A percentile compares a stretch with the other conserved stretches of the same genome.
These are phyloP conservation scores for Trichoderma endophyticum DNA, from an alignment of 2,329 filamentous ascomycete species.

Conservation along the genomic window DNA sequence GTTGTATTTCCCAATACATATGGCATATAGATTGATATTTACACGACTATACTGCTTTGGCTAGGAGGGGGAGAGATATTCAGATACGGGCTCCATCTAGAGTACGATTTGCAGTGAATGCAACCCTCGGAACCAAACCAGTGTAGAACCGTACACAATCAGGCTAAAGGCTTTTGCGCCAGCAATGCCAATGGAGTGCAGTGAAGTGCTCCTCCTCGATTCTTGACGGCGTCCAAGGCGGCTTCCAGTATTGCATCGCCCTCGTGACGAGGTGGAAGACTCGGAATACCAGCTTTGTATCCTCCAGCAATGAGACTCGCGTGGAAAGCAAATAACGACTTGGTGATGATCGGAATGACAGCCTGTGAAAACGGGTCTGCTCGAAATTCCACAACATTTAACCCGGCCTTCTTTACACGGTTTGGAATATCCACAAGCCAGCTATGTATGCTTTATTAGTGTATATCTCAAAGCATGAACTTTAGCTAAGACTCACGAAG, in stretches of 20 bases:
- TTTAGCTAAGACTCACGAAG: background rate
- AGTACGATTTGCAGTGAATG: background rate
- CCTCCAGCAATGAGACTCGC: background rate
- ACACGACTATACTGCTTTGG: background rate
- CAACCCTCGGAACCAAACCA: background rate
- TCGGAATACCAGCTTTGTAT: background rate
- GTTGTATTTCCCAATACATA: background rate
- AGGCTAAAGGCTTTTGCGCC: background rate
- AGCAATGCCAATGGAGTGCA: background rate
- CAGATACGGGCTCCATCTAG: background rate
- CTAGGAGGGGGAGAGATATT: background rate
- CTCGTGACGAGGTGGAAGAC: background rate
- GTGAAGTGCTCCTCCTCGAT: background rate
- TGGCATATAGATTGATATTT: background rate
- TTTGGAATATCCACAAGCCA: background rate
- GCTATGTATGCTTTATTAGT: background rate
- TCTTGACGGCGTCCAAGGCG: background rate
- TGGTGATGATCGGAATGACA: background rate
- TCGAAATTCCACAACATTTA: background rate
- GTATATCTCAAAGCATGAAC: background rate
- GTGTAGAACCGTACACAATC: background rate
- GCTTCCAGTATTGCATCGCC: background rate
- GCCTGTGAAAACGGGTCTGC: background rate
- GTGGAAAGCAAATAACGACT: background rate
- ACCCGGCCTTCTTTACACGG: background rate